Percentiles rank a stretch among this genome's conserved stretches.
phyloP scores from a whole-genome alignment of 2,329 filamentous ascomycete genomes.

The Trichoderma koningii region DNA sequence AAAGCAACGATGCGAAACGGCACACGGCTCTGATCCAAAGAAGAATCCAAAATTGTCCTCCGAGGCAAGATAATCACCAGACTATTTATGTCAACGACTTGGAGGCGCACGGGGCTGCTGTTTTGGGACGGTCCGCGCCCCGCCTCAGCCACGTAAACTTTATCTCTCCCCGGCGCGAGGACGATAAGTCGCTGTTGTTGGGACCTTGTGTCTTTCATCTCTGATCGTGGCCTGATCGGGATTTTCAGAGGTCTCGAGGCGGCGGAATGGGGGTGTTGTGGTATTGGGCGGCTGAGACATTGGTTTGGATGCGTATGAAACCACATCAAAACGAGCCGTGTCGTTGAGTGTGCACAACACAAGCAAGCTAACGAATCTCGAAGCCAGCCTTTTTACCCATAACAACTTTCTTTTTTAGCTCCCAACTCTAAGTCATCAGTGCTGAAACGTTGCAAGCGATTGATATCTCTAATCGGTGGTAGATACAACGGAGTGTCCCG shows the following conservation, averaged over 20 bases:
- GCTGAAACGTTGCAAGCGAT: conserved; percentile 6
- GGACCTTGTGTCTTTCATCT: background rate
- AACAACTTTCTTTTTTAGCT: background rate
- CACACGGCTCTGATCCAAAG: background rate
- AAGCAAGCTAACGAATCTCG: background rate
- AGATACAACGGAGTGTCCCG: conserved; percentile 4
- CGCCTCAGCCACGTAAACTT: conserved; percentile 22
- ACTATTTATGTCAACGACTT: conserved; percentile 12
- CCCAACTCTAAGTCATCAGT: background rate
- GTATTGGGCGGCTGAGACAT: conserved; percentile 13
- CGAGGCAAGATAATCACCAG: background rate
- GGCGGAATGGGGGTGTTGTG: background rate
- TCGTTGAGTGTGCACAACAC: background rate
- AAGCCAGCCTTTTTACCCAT: background rate
- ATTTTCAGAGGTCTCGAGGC: background rate
- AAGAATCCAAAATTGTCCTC: background rate
- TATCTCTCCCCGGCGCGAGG: background rate
- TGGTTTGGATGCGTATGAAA: background rate
- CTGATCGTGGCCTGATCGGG: conserved; percentile 11
- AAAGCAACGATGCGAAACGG: background rate
- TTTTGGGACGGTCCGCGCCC: conserved; percentile 28
- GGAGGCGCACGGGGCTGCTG: conserved; percentile 20
- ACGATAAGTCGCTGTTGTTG: background rate
- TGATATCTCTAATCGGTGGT: background rate
- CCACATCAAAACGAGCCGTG: background rate